Evolutionary conservation across 2,329 filamentous ascomycete species (phyloP), one percentile per base, ranked within the genome.

Genomic region (Xylaria sp.): DNA sequence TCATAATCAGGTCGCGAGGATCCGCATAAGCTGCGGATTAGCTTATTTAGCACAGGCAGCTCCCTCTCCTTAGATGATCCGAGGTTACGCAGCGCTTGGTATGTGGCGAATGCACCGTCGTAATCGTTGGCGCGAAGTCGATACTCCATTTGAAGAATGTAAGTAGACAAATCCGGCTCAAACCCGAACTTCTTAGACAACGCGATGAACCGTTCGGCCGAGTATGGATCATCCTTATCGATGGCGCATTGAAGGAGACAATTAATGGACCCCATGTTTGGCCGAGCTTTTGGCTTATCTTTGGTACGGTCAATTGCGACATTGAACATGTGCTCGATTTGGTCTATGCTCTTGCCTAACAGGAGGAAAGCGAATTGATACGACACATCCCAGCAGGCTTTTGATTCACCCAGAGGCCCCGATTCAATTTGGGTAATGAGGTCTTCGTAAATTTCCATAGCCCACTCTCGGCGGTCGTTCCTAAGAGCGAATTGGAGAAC

Each of bases 251-350:
- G 86, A 20, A 98, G 86, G 31, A 98, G 85, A 6, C 84, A 82
- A 76, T 98, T 97, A 75, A 98, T 89, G 6, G 92, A 94, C 2
- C 86, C 81, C 7, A 90, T 90, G 64, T 93, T 90, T 0, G 94
- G 89, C 7, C 83, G 80, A 2, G 86, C 73, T 18, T 82, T 81
- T 65, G 83, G 78, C 66, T 85, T 79, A 69, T 84, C 78, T 62
- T 82, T 75, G 70, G 83, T 86, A 58, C 84, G 81, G 46, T 82
- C 80, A n/a, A 84, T 80, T 85, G 94, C 91, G 23, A 90, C 84
- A 52, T 87, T 83, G 68, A 96, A 87, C 88, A 94, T 94, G 72
- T 90, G 88, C 65, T 89, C 86, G 69, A 94, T 85, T 77, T 93
- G 90, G 78, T 93, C 89, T 0, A 92, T 88, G 1, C 89, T 89